These are phyloP conservation scores for Russula ochroleuca DNA, from an alignment of 768 basidiomycete genomes.

Conservation along the genomic window DNA sequence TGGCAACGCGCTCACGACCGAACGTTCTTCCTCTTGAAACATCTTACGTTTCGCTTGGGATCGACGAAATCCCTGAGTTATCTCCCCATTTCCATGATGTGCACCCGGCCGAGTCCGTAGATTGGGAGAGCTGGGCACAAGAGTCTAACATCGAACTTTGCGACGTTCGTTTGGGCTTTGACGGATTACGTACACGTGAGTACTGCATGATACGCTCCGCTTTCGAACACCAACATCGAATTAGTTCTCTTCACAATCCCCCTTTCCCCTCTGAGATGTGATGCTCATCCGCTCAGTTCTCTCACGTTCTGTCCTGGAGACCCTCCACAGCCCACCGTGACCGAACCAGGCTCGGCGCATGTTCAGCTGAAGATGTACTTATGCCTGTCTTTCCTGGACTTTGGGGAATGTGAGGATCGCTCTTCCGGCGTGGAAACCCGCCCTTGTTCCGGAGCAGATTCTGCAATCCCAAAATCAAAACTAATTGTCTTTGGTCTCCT, in stretches of 20 bases:
- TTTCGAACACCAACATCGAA: background rate
- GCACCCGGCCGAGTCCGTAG: conserved; percentile 14
- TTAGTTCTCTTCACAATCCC: conserved; percentile 21
- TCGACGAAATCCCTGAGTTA: conserved; percentile 16
- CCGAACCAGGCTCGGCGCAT: conserved; percentile 1
- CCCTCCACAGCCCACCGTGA: background rate
- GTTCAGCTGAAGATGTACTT: conserved; percentile 21
- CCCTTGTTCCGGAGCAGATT: conserved; percentile 31
- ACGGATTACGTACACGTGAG: conserved; percentile 19
- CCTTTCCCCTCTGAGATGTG: conserved; percentile 20
- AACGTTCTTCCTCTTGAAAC: conserved; percentile 9
- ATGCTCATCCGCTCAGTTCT: conserved; percentile 18
- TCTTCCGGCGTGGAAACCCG: conserved; percentile 1
- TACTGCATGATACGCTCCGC: background rate
- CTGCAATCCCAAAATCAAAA: conserved; percentile 38
- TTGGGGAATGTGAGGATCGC: conserved; percentile 18
- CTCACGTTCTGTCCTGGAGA: conserved; percentile 21
- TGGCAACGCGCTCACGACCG: conserved; percentile 26
- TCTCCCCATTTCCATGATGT: conserved; percentile 14
- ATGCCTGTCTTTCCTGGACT: conserved; percentile 21
- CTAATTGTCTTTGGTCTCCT: conserved; percentile 31
- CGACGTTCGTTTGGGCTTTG: conserved; percentile 25
- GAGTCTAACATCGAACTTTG: conserved; percentile 23
- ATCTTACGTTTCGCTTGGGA: conserved; percentile 11
- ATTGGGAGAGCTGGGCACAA: conserved; percentile 28